Conservation (phyloP, 192 early-diverging fungal genomes). For the Chytriomyces sp. region DNA sequence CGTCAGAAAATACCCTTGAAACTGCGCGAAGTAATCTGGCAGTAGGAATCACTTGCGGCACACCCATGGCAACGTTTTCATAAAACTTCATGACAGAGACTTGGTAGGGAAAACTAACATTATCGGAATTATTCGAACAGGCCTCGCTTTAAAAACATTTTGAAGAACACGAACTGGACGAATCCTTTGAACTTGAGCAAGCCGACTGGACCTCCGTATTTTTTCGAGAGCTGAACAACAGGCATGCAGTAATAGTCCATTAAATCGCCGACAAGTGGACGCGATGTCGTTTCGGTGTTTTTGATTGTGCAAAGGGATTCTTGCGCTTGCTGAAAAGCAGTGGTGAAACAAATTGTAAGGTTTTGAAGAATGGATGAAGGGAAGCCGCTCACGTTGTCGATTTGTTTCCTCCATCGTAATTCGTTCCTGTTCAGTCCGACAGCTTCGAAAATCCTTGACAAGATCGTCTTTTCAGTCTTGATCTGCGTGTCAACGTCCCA, state of each 20-base stretch:
- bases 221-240: slow-evolving; percentile 9
- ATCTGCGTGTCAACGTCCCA: slow-evolving; percentile 6
- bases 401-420: too few relatives aligned
- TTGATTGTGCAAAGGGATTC: too few relatives aligned
- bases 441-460: too few relatives aligned
- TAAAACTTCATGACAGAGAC: slow-evolving; percentile 30
- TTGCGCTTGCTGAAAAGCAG: too few relatives aligned
- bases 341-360: too few relatives aligned
- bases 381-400: too few relatives aligned
- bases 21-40: neutral
- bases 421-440: too few relatives aligned
- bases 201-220: slow-evolving; percentile 27
- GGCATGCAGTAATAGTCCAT: slow-evolving; percentile 28
- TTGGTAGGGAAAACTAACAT: slow-evolving; percentile 11
- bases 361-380: too few relatives aligned
- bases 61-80: slow-evolving; percentile 17
- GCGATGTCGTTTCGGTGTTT: neutral
- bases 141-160: too few relatives aligned
- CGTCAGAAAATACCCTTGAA: neutral
- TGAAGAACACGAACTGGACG: neutral
- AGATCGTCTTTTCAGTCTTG: too few relatives aligned
- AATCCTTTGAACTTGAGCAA: slow-evolving; percentile 27
- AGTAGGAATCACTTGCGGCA: slow-evolving; percentile 12
- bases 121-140: too few relatives aligned
- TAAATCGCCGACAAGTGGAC: slow-evolving; percentile 16